Percentiles rank a stretch among this genome's conserved stretches.
Evolutionary conservation across 2,329 filamentous ascomycete species (phyloP).

Genomic region (Hysterium pulicare): DNA sequence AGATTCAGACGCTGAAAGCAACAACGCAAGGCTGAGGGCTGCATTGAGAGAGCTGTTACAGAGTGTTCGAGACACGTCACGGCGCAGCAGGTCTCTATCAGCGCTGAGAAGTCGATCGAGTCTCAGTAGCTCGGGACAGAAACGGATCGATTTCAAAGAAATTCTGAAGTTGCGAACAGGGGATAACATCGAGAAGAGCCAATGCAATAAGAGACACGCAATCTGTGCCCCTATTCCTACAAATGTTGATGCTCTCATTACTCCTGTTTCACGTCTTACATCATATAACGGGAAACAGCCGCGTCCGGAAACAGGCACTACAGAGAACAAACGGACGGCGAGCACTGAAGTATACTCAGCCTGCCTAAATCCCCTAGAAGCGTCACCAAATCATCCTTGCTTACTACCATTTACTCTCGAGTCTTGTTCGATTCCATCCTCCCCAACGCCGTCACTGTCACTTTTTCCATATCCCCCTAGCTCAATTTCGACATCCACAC

Average conservation of each 20-base stretch:
- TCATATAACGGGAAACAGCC: too few relatives aligned
- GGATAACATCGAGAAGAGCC: neutral
- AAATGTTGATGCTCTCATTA: too few relatives aligned
- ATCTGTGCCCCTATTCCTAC: neutral
- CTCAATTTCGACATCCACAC: slow-evolving; percentile 7
- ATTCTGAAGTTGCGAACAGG: neutral
- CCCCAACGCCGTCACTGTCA: neutral
- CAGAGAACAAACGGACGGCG: too few relatives aligned
- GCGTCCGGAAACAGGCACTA: too few relatives aligned
- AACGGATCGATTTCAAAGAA: neutral
- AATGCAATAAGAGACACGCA: neutral
- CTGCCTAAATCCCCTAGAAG: neutral
- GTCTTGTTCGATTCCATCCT: neutral
- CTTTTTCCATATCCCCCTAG: neutral
- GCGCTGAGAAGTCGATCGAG: neutral
- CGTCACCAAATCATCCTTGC: neutral
- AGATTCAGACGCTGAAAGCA: too few relatives aligned
- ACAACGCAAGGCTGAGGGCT: too few relatives aligned
- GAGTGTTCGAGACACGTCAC: neutral
- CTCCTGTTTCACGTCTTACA: too few relatives aligned
- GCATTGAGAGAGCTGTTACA: too few relatives aligned
- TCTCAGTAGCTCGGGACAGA: neutral
- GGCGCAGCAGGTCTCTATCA: neutral
- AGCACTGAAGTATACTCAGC: too few relatives aligned
- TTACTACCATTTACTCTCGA: neutral